These are phyloP conservation scores for Thelephora terrestris DNA, from an alignment of 1,284 basidiomycete genomes.

Conservation along the genomic window DNA sequence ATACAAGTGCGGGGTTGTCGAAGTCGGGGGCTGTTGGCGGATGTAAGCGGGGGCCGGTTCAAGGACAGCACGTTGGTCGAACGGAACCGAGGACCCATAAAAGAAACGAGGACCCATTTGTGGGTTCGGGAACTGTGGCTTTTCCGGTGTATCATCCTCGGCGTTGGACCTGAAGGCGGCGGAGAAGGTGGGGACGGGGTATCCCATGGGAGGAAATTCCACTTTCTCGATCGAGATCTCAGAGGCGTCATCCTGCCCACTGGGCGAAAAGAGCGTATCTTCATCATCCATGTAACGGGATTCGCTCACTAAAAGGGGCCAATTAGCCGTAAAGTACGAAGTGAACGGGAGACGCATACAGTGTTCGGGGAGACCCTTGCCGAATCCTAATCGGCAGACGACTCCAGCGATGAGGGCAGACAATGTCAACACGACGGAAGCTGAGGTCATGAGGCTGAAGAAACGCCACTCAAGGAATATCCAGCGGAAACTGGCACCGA, in stretches of 20 bases:
- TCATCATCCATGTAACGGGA: too few species aligned
- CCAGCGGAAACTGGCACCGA: slow-evolving; percentile 62
- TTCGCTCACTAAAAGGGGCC: slow-evolving; percentile 31
- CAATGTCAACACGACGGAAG: slow-evolving; percentile 49
- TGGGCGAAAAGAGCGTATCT: too few species aligned
- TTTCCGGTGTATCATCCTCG: slow-evolving; percentile 29
- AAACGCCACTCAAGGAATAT: slow-evolving; percentile 65
- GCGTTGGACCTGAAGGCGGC: slow-evolving; percentile 34
- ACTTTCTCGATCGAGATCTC: slow-evolving; percentile 41
- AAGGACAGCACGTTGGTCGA: slow-evolving; percentile 22
- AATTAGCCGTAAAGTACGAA: slow-evolving; percentile 2
- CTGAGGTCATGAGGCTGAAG: slow-evolving; percentile 53
- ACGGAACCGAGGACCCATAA: slow-evolving; percentile 30
- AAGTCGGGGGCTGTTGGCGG: slow-evolving; percentile 3
- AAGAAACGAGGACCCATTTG: slow-evolving; percentile 40
- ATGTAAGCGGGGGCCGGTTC: slow-evolving; percentile 1
- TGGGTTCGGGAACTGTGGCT: slow-evolving; percentile 30
- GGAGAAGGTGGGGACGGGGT: slow-evolving; percentile 45
- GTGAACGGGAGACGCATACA: slow-evolving; percentile 32
- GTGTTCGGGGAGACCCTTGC: slow-evolving; percentile 57
- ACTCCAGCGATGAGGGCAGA: slow-evolving; percentile 49
- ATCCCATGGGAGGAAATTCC: slow-evolving; percentile 46
- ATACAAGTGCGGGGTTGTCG: not conserved
- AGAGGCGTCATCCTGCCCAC: too few species aligned
- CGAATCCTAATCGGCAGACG: slow-evolving; percentile 62